Percentiles rank a stretch among this genome's conserved stretches.
These are phyloP conservation scores for Aspergillus pseudoterreus DNA, from an alignment of 2,329 filamentous ascomycete species.

Conservation along the genomic window DNA sequence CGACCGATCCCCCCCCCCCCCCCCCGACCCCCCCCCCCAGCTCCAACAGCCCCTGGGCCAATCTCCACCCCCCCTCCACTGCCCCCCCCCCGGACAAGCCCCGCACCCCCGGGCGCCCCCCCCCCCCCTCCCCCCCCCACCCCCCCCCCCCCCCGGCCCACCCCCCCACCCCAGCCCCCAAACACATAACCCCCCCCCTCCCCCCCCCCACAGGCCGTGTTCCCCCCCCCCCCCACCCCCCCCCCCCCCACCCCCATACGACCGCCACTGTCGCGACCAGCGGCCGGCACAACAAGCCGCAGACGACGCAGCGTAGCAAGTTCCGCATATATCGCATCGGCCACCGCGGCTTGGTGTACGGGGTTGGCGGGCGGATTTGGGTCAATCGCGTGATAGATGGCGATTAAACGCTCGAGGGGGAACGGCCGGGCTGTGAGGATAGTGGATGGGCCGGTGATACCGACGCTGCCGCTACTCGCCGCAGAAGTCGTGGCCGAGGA, in stretches of 20 bases:
- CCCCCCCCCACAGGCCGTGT: too few relatives aligned
- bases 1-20: too few relatives aligned
- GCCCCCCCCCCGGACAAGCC: too few relatives aligned
- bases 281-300: constrained; percentile 43
- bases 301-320: constrained; percentile 45
- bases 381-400: constrained; percentile 47
- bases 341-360: constrained; percentile 32
- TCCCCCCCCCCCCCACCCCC: too few relatives aligned
- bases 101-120: too few relatives aligned
- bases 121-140: too few relatives aligned
- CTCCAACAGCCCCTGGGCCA: too few relatives aligned
- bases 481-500: constrained; percentile 36
- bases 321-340: constrained; percentile 44
- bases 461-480: constrained; percentile 21
- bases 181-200: too few relatives aligned
- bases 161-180: too few relatives aligned
- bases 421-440: constrained; percentile 43
- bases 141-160: too few relatives aligned
- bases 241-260: constrained; percentile 20
- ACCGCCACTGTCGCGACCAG: constrained; percentile 28
- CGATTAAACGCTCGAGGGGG: constrained; percentile 43
- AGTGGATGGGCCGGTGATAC: constrained; percentile 35
- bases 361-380: constrained; percentile 41
- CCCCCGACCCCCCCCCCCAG: too few relatives aligned
- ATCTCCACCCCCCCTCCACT: too few relatives aligned